Percentiles rank a stretch among this genome's conserved stretches.
Evolutionary conservation across 2,329 filamentous ascomycete genomes (phyloP).

Genomic region (Aspergillus glaucus): DNA sequence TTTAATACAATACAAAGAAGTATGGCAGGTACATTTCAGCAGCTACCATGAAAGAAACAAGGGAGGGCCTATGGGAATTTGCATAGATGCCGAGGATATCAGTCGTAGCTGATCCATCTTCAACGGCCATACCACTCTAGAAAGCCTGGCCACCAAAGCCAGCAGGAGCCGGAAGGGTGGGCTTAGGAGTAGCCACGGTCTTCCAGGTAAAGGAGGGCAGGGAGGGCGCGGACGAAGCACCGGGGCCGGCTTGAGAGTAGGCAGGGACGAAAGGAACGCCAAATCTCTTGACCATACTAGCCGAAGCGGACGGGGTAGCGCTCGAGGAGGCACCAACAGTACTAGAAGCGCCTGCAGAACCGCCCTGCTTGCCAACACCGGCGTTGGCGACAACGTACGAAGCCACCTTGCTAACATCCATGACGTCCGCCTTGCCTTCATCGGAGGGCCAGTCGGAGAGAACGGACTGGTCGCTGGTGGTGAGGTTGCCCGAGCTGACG

Average conservation of each 20-base stretch:
- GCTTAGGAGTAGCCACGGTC: slow-evolving; percentile 1
- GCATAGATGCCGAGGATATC: too few species aligned
- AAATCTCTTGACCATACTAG: slow-evolving; percentile 7
- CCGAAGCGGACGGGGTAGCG: slow-evolving; percentile 2
- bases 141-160: background rate
- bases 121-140: background rate
- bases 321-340: background rate
- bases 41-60: too few species aligned
- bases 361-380: slow-evolving; percentile 21
- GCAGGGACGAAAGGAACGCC: slow-evolving; percentile 1
- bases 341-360: slow-evolving; percentile 3
- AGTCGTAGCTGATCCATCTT: too few species aligned
- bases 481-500: slow-evolving; percentile 23
- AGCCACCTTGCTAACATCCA: slow-evolving; percentile 18
- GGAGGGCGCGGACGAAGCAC: slow-evolving; percentile 6
- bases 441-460: slow-evolving; percentile 26
- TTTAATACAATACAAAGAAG: too few species aligned
- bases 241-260: slow-evolving; percentile 8
- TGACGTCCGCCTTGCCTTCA: slow-evolving; percentile 22
- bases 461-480: slow-evolving; percentile 19
- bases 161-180: background rate
- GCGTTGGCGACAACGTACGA: slow-evolving; percentile 25
- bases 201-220: slow-evolving; percentile 10
- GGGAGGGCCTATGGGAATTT: too few species aligned
- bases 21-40: too few species aligned